These are phyloP conservation scores for Rhodotorula mucilaginosa DNA, from an alignment of 1,284 basidiomycete species.

Conservation along the genomic window DNA sequence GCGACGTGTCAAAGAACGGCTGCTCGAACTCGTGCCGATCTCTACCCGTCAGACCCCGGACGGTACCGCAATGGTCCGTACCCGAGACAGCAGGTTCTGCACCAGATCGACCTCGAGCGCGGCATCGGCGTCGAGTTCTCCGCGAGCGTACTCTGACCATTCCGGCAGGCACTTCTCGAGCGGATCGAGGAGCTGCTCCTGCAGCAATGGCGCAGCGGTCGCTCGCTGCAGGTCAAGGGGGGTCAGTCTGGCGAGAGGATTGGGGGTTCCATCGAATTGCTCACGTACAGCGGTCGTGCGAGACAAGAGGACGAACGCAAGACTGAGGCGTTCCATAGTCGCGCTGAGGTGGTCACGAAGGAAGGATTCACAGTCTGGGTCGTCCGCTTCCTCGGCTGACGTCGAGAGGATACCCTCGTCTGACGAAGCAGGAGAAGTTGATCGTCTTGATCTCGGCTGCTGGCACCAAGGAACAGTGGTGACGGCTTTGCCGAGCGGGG, in stretches of 20 bases:
- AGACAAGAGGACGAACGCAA: constrained; percentile 15
- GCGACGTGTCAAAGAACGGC: no score
- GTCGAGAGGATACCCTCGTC: no score
- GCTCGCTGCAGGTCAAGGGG: not conserved
- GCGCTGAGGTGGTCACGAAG: not conserved
- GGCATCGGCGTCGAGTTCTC: not conserved
- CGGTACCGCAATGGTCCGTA: no score
- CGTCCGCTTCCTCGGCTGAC: not conserved
- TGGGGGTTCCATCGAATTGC: no score
- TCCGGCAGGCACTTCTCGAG: not conserved
- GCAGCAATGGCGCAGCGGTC: no score
- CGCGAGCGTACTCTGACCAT: not conserved
- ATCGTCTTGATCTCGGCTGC: not conserved
- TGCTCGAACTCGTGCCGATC: no score
- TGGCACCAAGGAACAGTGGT: not conserved
- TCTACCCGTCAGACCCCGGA: no score
- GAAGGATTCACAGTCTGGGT: not conserved
- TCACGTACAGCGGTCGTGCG: not conserved
- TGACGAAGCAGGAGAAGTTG: no score
- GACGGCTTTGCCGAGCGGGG: constrained; percentile 1
- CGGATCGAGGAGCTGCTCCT: not conserved
- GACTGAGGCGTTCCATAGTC: constrained; percentile 13
- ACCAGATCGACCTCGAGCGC: constrained; percentile 7
- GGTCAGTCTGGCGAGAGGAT: not conserved
- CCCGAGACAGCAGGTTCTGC: not conserved